phyloP scores from a whole-genome alignment of 164 flowering plant species.

The Vitis labrusca region DNA sequence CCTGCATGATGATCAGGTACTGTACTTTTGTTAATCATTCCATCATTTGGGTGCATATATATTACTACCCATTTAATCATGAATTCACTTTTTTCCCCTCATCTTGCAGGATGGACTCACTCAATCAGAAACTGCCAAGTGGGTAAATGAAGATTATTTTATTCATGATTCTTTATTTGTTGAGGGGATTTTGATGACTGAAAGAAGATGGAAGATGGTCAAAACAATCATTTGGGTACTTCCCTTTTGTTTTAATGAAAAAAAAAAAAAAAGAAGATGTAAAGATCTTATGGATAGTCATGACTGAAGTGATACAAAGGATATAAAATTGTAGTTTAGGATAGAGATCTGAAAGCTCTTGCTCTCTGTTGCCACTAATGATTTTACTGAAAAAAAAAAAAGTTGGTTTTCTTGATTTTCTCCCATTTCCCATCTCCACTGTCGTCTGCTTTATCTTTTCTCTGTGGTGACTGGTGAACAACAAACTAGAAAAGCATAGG shows the following conservation, averaged over 20 bases:
- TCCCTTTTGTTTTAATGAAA: constrained; percentile 22
- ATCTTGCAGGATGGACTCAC: constrained; percentile 30
- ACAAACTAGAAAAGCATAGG: constrained; percentile 16
- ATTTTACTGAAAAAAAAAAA: constrained; percentile 39
- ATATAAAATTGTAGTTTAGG: constrained; percentile 14
- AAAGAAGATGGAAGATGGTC: constrained; percentile 23
- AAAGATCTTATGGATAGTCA: constrained; percentile 13
- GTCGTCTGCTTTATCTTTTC: constrained; percentile 13
- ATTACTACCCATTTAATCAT: background rate
- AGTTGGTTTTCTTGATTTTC: constrained; percentile 21
- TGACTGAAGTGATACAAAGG: constrained; percentile 16
- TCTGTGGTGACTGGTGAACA: constrained; percentile 10
- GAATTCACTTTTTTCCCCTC: background rate
- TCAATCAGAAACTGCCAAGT: constrained; percentile 11
- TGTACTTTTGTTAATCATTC: background rate
- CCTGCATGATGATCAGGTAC: constrained; percentile 25
- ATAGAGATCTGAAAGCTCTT: constrained; percentile 13
- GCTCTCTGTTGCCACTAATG: constrained; percentile 16
- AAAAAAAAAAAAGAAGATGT: constrained; percentile 6
- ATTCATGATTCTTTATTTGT: constrained; percentile 29
- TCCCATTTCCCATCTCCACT: background rate
- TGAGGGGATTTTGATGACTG: constrained; percentile 16
- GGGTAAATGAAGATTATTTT: constrained; percentile 23
- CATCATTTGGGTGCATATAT: background rate
- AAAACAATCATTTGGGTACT: constrained; percentile 28